Percentiles rank a stretch among this genome's conserved stretches.
Evolutionary conservation across 225 moss, liverwort and hornwort species (phyloP).

Genomic region (Antitrichia curtipendula): DNA sequence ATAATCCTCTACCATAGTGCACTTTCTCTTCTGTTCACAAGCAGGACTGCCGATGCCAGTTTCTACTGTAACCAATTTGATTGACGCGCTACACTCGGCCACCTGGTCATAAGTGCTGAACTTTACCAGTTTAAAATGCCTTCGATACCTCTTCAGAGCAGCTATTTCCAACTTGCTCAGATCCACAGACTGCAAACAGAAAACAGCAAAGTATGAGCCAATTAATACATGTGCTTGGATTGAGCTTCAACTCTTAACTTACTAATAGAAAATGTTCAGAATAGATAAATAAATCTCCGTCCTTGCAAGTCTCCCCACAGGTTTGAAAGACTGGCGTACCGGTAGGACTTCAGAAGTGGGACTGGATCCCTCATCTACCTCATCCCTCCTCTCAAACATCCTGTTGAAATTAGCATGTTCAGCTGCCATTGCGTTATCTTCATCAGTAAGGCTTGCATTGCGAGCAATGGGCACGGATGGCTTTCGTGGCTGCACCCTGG

Average conservation of each 20-base stretch:
- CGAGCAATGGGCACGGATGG: constrained; percentile 21
- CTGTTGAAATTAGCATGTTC: constrained; percentile 15
- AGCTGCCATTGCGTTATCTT: constrained; percentile 13
- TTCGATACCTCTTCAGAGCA: constrained; percentile 54
- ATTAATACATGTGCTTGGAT: background rate
- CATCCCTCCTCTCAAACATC: constrained; percentile 18
- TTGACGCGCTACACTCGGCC: background rate
- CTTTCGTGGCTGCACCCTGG: constrained; percentile 49
- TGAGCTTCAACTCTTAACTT: background rate
- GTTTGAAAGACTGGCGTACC: constrained; percentile 7
- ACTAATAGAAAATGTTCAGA: background rate
- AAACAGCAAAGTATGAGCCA: background rate
- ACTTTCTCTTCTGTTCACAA: background rate
- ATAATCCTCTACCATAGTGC: background rate
- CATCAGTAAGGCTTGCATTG: constrained; percentile 18
- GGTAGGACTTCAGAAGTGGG: constrained; percentile 27
- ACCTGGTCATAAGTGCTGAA: background rate
- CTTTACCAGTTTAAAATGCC: constrained; percentile 59
- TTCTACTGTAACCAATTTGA: background rate
- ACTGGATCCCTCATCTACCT: constrained; percentile 33
- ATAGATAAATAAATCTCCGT: background rate
- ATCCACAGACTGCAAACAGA: constrained; percentile 39
- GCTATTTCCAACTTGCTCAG: constrained; percentile 59
- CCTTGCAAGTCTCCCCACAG: background rate
- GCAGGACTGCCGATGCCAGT: background rate